Conservation (phyloP, 306 rosid genomes). For the Cicer arietinum region DNA sequence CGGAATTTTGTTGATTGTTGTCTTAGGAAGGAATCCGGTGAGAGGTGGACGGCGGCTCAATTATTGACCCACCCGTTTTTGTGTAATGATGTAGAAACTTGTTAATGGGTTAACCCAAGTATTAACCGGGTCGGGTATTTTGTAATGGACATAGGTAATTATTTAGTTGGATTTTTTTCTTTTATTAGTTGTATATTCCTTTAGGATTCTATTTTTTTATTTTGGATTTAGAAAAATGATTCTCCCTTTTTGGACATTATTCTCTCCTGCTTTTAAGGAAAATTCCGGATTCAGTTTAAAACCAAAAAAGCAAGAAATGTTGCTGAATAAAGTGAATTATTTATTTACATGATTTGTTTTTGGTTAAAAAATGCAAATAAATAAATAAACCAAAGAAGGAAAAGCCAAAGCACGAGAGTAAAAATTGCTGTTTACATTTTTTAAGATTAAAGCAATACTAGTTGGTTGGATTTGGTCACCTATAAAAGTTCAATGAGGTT, state of each 20-base stretch:
- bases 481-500: too few relatives aligned
- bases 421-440: too few relatives aligned
- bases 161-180: background rate
- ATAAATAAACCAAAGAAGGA: too few relatives aligned
- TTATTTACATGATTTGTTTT: background rate
- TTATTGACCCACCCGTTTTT: slow-evolving; percentile 77
- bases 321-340: slow-evolving; percentile 15
- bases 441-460: too few relatives aligned
- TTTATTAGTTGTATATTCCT: slow-evolving; percentile 37
- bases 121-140: slow-evolving; percentile 6
- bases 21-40: slow-evolving; percentile 76
- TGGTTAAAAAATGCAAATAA: too few relatives aligned
- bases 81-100: slow-evolving; percentile 34
- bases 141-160: background rate
- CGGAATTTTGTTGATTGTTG: slow-evolving; percentile 72
- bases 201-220: slow-evolving; percentile 17
- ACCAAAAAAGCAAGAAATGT: slow-evolving; percentile 1
- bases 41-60: slow-evolving; percentile 77
- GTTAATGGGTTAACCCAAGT: background rate
- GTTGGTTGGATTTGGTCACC: too few relatives aligned
- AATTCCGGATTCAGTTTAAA: background rate
- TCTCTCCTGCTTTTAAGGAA: background rate
- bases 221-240: slow-evolving; percentile 10
- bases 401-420: too few relatives aligned
- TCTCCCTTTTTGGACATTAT: slow-evolving; percentile 37